Percentiles rank a stretch among this genome's conserved stretches.
Conservation (phyloP, 495 filamentous ascomycete species). For the Podospora pseudoanserina region DNA sequence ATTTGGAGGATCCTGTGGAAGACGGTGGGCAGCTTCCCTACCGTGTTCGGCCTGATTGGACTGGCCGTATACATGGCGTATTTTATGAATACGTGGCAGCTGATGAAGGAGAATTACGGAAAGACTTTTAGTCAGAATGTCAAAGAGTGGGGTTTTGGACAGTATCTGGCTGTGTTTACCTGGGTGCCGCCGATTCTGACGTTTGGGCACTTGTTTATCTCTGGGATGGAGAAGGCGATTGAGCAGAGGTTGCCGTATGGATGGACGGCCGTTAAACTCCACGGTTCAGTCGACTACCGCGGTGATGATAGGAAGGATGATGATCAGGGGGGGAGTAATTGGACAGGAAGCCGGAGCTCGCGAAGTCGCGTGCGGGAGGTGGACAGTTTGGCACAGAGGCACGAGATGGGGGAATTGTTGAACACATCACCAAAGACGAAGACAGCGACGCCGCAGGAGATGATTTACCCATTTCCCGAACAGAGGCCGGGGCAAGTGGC, state of each 20-base stretch:
- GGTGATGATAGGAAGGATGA: not conserved
- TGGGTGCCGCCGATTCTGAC: constrained; percentile 23
- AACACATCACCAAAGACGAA: not conserved
- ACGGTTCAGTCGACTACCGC: not conserved
- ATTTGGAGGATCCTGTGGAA: constrained; percentile 9
- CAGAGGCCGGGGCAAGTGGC: not conserved
- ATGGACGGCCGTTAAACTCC: not conserved
- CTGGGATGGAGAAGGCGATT: constrained; percentile 9
- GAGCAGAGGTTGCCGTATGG: constrained; percentile 13
- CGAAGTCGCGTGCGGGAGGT: not conserved
- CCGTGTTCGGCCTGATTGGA: constrained; percentile 13
- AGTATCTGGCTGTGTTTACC: constrained; percentile 24
- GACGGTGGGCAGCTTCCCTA: constrained; percentile 12
- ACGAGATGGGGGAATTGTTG: not conserved
- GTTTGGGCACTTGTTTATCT: constrained; percentile 15
- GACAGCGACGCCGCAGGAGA: constrained; percentile 1
- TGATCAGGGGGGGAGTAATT: not conserved
- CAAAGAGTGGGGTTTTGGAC: constrained; percentile 24
- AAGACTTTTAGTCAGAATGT: constrained; percentile 14
- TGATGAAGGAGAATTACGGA: constrained; percentile 26
- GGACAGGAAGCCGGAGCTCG: not conserved
- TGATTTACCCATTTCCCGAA: not conserved
- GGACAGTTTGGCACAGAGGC: not conserved
- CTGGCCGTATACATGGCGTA: constrained; percentile 18
- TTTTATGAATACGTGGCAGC: constrained; percentile 21